Conservation (phyloP, 164 flowering plant species). For the Pachysandra terminalis region DNA sequence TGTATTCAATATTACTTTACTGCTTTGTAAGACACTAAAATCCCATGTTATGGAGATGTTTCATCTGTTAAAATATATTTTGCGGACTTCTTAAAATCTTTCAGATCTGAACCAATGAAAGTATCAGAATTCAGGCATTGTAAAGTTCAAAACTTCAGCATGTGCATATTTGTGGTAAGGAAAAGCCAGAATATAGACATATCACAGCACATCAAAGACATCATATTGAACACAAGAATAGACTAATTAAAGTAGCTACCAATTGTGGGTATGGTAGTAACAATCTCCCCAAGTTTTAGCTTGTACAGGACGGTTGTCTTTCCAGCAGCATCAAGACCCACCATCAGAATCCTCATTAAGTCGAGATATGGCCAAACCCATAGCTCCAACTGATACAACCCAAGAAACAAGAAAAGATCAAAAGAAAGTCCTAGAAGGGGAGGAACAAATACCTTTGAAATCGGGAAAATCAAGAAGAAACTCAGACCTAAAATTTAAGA, state of each 20-base stretch:
- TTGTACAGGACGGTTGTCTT: conserved; percentile 57
- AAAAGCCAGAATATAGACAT: too few relatives aligned
- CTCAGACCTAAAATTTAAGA: background rate
- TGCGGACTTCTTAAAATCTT: too few relatives aligned
- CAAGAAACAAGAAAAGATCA: background rate
- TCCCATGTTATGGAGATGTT: too few relatives aligned
- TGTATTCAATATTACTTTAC: too few relatives aligned
- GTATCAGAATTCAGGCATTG: too few relatives aligned
- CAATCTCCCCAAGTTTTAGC: conserved; percentile 51
- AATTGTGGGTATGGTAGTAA: conserved; percentile 44
- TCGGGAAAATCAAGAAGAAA: background rate
- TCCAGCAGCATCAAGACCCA: conserved; percentile 56
- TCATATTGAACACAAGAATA: too few relatives aligned
- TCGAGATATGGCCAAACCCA: conserved; percentile 32
- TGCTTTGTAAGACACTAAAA: too few relatives aligned
- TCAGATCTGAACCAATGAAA: background rate
- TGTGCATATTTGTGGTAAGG: too few relatives aligned
- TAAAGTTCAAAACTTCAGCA: too few relatives aligned
- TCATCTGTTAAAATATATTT: too few relatives aligned
- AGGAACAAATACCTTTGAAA: background rate
- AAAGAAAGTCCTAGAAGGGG: background rate
- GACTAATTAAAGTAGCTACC: conserved; percentile 20
- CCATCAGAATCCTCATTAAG: conserved; percentile 42
- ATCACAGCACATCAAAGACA: too few relatives aligned
- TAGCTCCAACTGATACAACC: conserved; percentile 12